Evolutionary conservation across 768 basidiomycete genomes (phyloP).

Genomic region (Calocybe gangraenosa): DNA sequence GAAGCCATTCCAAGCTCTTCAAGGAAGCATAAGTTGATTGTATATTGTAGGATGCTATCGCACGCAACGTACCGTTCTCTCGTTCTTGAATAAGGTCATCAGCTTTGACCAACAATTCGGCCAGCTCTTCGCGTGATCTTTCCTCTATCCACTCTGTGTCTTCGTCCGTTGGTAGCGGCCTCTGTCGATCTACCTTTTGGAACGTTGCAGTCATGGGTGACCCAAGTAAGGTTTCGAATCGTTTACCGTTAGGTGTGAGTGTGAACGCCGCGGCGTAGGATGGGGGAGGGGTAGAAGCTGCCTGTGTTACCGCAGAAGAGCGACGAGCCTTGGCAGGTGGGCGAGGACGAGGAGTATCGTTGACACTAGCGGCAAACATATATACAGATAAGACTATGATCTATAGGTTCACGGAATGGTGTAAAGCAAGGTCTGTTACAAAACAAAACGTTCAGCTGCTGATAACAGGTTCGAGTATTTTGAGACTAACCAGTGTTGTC

Average conservation of each 20-base stretch:
- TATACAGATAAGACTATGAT: no score
- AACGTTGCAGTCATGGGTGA: conserved; percentile 34
- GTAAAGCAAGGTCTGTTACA: no score
- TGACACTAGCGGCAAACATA: conserved; percentile 31
- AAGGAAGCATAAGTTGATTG: background rate
- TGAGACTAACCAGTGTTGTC: no score
- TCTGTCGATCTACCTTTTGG: conserved; percentile 18
- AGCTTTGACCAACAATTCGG: conserved; percentile 65
- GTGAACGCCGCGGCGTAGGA: conserved; percentile 45
- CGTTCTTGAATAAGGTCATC: conserved; percentile 73
- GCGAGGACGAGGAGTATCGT: conserved; percentile 58
- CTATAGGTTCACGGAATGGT: no score
- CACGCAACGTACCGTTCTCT: conserved; percentile 60
- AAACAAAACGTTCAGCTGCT: no score
- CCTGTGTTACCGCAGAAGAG: conserved; percentile 29
- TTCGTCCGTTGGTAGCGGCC: conserved; percentile 18
- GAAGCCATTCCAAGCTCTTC: conserved; percentile 68
- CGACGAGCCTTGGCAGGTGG: conserved; percentile 69
- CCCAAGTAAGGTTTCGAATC: conserved; percentile 27
- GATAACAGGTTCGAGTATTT: no score
- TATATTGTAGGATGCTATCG: background rate
- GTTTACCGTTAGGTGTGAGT: conserved; percentile 22
- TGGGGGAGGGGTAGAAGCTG: conserved; percentile 30
- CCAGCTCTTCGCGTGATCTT: conserved; percentile 69
- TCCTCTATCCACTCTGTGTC: conserved; percentile 50